Conservation (phyloP, 2,329 filamentous ascomycete genomes). For the Diaporthe nobilis region DNA sequence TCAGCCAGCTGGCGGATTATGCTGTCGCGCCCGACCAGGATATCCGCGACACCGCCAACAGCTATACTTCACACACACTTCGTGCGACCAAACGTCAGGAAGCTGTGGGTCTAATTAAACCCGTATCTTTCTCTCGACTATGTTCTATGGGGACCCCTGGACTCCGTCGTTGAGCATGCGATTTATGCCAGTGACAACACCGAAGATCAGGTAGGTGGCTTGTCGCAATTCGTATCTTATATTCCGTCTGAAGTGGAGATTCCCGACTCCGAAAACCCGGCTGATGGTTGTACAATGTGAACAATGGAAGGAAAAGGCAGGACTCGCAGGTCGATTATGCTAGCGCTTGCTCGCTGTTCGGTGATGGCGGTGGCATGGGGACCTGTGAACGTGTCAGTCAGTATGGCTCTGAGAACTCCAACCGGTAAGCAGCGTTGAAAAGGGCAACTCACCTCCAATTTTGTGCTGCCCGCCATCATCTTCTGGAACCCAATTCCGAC, state of each 20-base stretch:
- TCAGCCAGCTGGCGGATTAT: neutral
- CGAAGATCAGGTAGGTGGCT: conserved; percentile 7
- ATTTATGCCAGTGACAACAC: conserved; percentile 22
- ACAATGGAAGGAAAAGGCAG: conserved; percentile 10
- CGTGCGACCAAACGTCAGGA: neutral
- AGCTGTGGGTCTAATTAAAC: neutral
- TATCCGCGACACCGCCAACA: neutral
- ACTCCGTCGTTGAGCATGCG: conserved; percentile 21
- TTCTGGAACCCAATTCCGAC: conserved; percentile 96
- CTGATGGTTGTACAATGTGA: conserved; percentile 31
- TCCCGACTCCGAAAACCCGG: conserved; percentile 25
- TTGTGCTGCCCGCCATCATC: conserved; percentile 92
- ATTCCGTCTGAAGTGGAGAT: conserved; percentile 33
- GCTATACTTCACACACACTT: neutral
- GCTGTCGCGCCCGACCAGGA: neutral
- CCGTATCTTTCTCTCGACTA: conserved; percentile 20
- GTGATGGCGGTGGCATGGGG: conserved; percentile 26
- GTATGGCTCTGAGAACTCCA: no score
- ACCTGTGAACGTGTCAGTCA: neutral
- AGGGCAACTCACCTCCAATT: conserved; percentile 75
- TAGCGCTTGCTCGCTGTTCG: conserved; percentile 11
- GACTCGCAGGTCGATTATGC: conserved; percentile 21
- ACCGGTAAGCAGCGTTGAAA: no score
- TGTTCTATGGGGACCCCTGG: conserved; percentile 2
- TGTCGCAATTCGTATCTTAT: conserved; percentile 28